These are phyloP conservation scores for Aphanomyces euteiches DNA, from an alignment of 352 stramenopile genomes.

Conservation along the genomic window DNA sequence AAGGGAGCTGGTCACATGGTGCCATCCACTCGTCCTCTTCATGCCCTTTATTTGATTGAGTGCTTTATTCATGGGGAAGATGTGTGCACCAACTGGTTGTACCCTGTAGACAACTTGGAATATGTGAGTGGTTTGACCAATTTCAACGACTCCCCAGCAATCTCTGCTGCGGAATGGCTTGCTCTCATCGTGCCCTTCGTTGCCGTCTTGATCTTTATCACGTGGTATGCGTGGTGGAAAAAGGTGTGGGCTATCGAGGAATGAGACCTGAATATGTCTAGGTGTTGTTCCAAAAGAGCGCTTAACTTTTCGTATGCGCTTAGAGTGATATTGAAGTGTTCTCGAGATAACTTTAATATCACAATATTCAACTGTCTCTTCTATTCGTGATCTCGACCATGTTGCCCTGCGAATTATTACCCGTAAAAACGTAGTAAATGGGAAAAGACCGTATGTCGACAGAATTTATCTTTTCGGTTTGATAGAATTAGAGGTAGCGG, in stretches of 20 bases:
- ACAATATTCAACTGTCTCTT: too few relatives aligned
- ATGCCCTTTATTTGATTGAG: conserved; percentile 34
- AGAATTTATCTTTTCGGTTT: too few relatives aligned
- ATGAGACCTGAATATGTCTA: too few relatives aligned
- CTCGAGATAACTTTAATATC: too few relatives aligned
- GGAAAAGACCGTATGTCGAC: too few relatives aligned
- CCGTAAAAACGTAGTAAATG: too few relatives aligned
- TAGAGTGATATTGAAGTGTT: too few relatives aligned
- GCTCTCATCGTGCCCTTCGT: neutral
- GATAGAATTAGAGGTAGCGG: too few relatives aligned
- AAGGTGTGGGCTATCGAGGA: neutral
- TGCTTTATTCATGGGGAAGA: conserved; percentile 33
- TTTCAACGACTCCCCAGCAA: neutral
- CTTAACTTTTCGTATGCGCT: too few relatives aligned
- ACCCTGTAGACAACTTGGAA: conserved; percentile 41
- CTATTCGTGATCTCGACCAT: too few relatives aligned
- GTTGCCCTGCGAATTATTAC: too few relatives aligned
- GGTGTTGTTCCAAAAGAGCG: too few relatives aligned
- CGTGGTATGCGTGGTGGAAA: conserved; percentile 1
- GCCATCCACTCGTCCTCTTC: conserved; percentile 32
- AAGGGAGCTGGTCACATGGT: conserved; percentile 89
- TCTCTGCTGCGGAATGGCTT: neutral
- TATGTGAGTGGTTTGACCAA: neutral
- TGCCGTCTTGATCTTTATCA: neutral
- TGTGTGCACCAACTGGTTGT: conserved; percentile 45